Base-by-base conservation (phyloP, 2,329 filamentous ascomycete genomes). In the Aspergillus versicolor region DNA sequence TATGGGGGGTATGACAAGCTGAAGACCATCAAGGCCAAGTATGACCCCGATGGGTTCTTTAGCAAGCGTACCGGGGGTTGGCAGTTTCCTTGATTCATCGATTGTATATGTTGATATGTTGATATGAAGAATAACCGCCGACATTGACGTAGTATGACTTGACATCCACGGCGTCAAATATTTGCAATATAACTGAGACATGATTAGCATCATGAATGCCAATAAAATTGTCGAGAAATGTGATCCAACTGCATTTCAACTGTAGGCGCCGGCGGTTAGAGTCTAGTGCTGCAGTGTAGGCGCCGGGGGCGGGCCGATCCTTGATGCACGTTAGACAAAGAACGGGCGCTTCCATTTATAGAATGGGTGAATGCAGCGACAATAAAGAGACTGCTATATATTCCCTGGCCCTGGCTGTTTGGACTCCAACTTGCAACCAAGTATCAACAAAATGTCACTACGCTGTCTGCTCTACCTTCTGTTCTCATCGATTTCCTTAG, bases 31-130 rank as follows among this genome's bases (percentile, higher is more conserved):
- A 56, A 56, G 48, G 43, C 42, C 7, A 51, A 41, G 42, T 52
- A 52, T 27, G 54, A 56, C 30, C 42, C 48, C 0, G 54, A 56
- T 52, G 54, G 54, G n/a, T 56, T 42, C 43, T 56, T 56, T n/a
- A 30, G 17, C 17, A 9, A 7, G 11, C 6, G 27, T 15, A 56
- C 54, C 13, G 54, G 54, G 11, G 54, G 54, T 4, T 56, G 54
- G 54, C 34, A 41, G 7, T 56, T 56, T 12, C 30, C 48, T 12
- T 56, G 22, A 46, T 17, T 21, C n/a, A 21, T 24, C 7, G 9
- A 15, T 22, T 21, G 15, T 21, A 19, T 40, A 21, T 15, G 1
- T 2, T 4, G n/a, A n/a, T 11, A 15, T 30, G 27, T 27, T 9
- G 8, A 27, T 30, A 30, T 4, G 27, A 9, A 30, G 24, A 24